Percentiles rank a stretch among this genome's conserved stretches.
Evolutionary conservation across 768 basidiomycete genomes (phyloP).

Genomic region (Kwoniella mangroviensis): DNA sequence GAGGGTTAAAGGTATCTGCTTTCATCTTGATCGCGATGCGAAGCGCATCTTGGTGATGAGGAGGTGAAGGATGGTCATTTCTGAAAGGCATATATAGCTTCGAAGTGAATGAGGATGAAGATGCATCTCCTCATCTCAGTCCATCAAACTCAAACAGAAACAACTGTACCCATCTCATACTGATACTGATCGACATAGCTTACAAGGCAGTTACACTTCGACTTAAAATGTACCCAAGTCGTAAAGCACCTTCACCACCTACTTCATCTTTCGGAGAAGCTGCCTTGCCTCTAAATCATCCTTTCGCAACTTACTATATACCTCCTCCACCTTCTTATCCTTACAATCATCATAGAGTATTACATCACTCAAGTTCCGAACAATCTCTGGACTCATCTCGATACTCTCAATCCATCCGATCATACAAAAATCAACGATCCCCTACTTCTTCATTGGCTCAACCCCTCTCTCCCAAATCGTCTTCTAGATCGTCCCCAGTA

Average conservation of each 20-base stretch:
- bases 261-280: not conserved
- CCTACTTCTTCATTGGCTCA: slow-evolving; percentile 14
- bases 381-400: slow-evolving; percentile 5
- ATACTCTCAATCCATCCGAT: not conserved
- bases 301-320: slow-evolving; percentile 28
- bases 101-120: not conserved
- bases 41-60: slow-evolving; percentile 9
- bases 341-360: not conserved
- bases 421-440: not conserved
- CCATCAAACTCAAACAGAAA: not conserved
- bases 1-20: slow-evolving; percentile 5
- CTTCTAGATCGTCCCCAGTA: not conserved
- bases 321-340: not conserved
- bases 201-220: slow-evolving; percentile 3
- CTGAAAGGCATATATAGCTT: slow-evolving; percentile 1
- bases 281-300: slow-evolving; percentile 21
- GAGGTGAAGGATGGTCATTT: slow-evolving; percentile 5
- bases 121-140: slow-evolving; percentile 1
- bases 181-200: not conserved
- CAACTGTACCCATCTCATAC: not conserved
- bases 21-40: slow-evolving; percentile 1
- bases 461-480: slow-evolving; percentile 10
- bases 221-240: slow-evolving; percentile 16
- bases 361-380: not conserved
- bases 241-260: slow-evolving; percentile 25